These are phyloP conservation scores for Talaromyces sp. DNA, from an alignment of 2,329 filamentous ascomycete species.

Conservation along the genomic window DNA sequence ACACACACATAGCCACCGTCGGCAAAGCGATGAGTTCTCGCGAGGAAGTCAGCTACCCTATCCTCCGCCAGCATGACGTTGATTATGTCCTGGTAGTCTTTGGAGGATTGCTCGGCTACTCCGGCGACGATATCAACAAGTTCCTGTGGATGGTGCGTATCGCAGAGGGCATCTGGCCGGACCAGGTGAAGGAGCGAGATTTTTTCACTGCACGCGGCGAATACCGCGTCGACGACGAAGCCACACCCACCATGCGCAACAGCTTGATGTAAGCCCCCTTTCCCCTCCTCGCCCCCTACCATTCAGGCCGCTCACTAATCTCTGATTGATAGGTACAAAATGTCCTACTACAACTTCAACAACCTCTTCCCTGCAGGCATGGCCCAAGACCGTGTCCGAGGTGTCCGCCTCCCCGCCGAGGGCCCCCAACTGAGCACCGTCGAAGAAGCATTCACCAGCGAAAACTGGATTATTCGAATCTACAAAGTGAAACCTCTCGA, in stretches of 20 bases:
- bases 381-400: constrained; percentile 84
- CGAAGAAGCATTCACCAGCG: constrained; percentile 96
- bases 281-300: not conserved
- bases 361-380: constrained; percentile 87
- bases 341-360: constrained; percentile 99
- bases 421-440: constrained; percentile 82
- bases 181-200: constrained; percentile 94
- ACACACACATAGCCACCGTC: constrained; percentile 98
- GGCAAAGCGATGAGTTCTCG: constrained; percentile 98
- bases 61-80: constrained; percentile 97
- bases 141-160: constrained; percentile 99
- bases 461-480: constrained; percentile 99
- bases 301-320: too few relatives aligned
- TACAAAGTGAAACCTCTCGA: constrained; percentile 99
- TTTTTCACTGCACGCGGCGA: constrained; percentile 94
- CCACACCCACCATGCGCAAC: constrained; percentile 97
- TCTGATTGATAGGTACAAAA: constrained; percentile 85
- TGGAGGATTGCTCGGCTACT: constrained; percentile 92
- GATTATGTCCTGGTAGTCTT: constrained; percentile 99
- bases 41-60: constrained; percentile 97
- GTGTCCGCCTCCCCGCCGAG: constrained; percentile 73
- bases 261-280: constrained; percentile 83
- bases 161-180: constrained; percentile 99
- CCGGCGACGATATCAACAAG: constrained; percentile 98
- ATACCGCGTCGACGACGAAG: constrained; percentile 89